Evolutionary conservation across 495 filamentous ascomycete species (phyloP).

Genomic region (Talaromyces liani): DNA sequence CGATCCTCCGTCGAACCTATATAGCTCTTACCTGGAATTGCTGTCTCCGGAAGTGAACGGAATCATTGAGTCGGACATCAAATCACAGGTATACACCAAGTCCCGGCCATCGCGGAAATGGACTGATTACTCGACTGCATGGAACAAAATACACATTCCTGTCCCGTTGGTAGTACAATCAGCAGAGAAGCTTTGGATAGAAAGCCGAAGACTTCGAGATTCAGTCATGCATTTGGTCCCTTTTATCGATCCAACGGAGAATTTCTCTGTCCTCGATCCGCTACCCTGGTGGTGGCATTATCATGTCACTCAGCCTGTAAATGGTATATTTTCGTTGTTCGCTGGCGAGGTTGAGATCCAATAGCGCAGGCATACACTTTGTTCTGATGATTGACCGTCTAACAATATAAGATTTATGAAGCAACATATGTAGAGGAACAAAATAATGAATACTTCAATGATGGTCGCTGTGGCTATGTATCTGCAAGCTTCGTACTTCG

Average conservation of each 20-base stretch:
- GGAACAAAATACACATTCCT: not conserved
- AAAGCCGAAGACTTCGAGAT: not conserved
- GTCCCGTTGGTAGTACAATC: not conserved
- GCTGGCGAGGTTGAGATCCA: not conserved
- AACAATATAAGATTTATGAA: not conserved
- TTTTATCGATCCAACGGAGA: not conserved
- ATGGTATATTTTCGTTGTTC: not conserved
- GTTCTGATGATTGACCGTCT: not conserved
- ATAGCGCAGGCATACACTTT: not conserved
- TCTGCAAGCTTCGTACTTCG: not conserved
- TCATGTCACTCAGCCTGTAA: constrained; percentile 30
- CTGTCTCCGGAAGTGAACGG: constrained; percentile 15
- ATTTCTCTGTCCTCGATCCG: constrained; percentile 28
- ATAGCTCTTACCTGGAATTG: constrained; percentile 28
- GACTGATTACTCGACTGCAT: not conserved
- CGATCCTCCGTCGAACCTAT: constrained; percentile 13
- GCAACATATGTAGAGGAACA: not conserved
- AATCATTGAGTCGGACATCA: not conserved
- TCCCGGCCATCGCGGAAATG: not conserved
- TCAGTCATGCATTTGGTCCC: not conserved
- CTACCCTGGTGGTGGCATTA: constrained; percentile 43
- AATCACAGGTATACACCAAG: not conserved
- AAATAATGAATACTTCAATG: not conserved
- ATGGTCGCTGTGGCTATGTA: not conserved
- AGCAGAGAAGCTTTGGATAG: not conserved